Evolutionary conservation across 768 basidiomycete genomes (phyloP).

Genomic region (Leccinum arenicola): DNA sequence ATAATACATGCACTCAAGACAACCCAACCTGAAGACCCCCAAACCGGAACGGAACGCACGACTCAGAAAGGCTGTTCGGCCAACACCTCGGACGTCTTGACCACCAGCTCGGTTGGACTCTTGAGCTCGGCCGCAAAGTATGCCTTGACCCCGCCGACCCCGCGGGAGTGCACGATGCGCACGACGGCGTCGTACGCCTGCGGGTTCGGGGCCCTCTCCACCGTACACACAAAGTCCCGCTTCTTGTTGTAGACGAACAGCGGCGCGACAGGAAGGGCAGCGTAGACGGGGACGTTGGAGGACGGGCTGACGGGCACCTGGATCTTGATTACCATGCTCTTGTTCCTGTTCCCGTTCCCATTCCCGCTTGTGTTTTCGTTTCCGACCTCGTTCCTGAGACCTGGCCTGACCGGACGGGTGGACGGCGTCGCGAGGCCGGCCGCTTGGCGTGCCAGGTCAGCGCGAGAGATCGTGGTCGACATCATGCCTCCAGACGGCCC

Average conservation of each 20-base stretch:
- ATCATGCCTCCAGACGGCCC: neutral
- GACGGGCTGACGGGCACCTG: slow-evolving; percentile 39
- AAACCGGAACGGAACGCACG: too few relatives aligned
- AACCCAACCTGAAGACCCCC: neutral
- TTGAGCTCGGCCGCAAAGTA: slow-evolving; percentile 55
- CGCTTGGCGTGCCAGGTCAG: slow-evolving; percentile 29
- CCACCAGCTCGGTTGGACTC: slow-evolving; percentile 43
- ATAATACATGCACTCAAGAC: neutral
- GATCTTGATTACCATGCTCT: slow-evolving; percentile 51
- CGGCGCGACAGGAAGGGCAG: slow-evolving; percentile 16
- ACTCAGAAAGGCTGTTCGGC: slow-evolving; percentile 55
- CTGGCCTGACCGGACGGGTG: slow-evolving; percentile 17
- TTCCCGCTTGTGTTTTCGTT: neutral
- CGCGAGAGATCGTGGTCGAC: slow-evolving; percentile 21
- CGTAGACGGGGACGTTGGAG: neutral
- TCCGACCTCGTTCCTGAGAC: slow-evolving; percentile 20
- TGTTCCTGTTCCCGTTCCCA: slow-evolving; percentile 22
- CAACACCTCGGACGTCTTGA: slow-evolving; percentile 50
- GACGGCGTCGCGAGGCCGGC: slow-evolving; percentile 28
- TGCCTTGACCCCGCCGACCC: slow-evolving; percentile 44
- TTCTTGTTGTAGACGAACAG: slow-evolving; percentile 53
- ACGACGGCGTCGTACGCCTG: slow-evolving; percentile 41
- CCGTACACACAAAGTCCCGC: slow-evolving; percentile 48
- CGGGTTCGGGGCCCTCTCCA: slow-evolving; percentile 33
- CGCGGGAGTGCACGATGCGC: slow-evolving; percentile 39